Base-by-base conservation (phyloP, 768 basidiomycete species). In the Strobilomyces echinocephalus region DNA sequence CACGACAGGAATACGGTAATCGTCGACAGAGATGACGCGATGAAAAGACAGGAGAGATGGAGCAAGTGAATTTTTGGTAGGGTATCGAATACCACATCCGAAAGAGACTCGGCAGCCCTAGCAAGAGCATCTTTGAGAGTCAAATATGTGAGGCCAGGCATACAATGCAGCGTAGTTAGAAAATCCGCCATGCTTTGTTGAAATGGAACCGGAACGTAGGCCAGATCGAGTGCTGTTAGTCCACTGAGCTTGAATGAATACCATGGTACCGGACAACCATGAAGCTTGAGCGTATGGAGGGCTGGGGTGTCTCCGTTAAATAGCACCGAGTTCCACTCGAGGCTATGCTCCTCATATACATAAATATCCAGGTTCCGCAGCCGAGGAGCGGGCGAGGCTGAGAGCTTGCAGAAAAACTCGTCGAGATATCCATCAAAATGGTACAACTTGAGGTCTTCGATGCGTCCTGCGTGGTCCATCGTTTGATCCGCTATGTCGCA, bases 191-290 rank as follows among this genome's bases (percentile, higher is more conserved):
- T 60, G 12, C 65, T 55, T 1, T 71, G 72, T 16, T 66, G 66
- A 21, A 61, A 52, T 10, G 47, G 35, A 3, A 10, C 21, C 20
- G 66, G 49, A 3, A 70, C 46, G 42, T 64, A 33, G 21, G 61
- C 52, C 3, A 79, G 56, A 34, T 61, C 65, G 20, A 79, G 66
- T 24, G 24, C 4, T 4, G 68, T 70, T 8, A 79, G 70, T 40
- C 66, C 61, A 36, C 46, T 49, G 28, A 54, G 14, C 28, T 31
- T 31, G 8, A 44, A 28, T 18, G 28, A 44, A 30, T 30, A 18
- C 43, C 43, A 30, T 6, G 40, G 26, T 18, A 43, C 26, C 8
- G 42, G 26, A 28, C 42, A 43, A 10, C 16, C 24, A 8, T 14
- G 2, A 26, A 43, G 42, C 5, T 43, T 4, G 24, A 43, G 42